A percentile compares a stretch with the other conserved stretches of the same genome.
Evolutionary conservation across 2,329 filamentous ascomycete species (phyloP).

Genomic region (Dothistroma septosporum): DNA sequence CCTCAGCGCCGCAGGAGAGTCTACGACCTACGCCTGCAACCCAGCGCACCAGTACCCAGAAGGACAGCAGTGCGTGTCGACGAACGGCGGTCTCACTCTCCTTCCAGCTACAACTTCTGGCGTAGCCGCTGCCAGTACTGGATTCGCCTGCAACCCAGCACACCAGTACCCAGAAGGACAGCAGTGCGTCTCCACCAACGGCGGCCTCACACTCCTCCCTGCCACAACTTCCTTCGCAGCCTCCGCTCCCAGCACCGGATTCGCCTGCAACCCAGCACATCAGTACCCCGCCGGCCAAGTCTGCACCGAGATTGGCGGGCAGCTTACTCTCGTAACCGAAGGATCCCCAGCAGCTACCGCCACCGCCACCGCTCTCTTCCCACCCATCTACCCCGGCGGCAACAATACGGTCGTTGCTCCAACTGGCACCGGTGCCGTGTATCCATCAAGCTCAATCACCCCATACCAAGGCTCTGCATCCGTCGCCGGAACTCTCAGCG

Average conservation of each 20-base stretch:
- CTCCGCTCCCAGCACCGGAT: neutral
- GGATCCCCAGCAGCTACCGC: neutral
- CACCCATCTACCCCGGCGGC: neutral
- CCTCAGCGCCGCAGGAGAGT: neutral
- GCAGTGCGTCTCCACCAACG: slow-evolving; percentile 1
- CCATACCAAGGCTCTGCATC: slow-evolving; percentile 2
- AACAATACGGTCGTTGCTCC: neutral
- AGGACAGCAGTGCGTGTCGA: slow-evolving; percentile 1
- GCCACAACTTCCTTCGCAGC: neutral
- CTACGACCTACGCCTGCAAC: neutral
- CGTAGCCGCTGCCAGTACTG: no score
- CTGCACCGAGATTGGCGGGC: slow-evolving; percentile 3
- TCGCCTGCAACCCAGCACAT: slow-evolving; percentile 7
- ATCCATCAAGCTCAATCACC: neutral
- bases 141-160: slow-evolving; percentile 4
- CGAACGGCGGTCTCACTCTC: slow-evolving; percentile 1
- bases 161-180: slow-evolving; percentile 7
- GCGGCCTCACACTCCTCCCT: neutral
- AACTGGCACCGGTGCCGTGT: neutral
- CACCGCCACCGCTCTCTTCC: neutral
- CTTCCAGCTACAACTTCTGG: neutral
- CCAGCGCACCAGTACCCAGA: slow-evolving; percentile 7
- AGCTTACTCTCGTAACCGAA: neutral
- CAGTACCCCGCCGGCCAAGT: slow-evolving; percentile 2
- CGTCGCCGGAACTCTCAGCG: neutral